Evolutionary conservation across 805 yeast species (phyloP), one percentile per base, ranked within the genome.

Genomic region (Kodamaea hsintzibuensis): DNA sequence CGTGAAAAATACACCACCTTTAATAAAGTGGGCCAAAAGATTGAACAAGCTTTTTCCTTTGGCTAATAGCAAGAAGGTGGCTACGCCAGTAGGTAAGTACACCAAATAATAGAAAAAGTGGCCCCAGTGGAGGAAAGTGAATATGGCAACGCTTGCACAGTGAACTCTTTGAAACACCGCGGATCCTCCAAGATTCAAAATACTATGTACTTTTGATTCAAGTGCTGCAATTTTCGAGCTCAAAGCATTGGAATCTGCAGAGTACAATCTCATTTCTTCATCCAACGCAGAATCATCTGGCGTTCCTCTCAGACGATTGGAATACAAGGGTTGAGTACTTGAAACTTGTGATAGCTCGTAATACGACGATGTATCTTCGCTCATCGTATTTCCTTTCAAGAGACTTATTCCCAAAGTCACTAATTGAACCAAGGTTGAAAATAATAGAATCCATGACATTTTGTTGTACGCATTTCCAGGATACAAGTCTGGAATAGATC

Each of bases 21-120:
- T 93, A 69, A 93, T 93, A 80, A 91, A 90, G 71, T 93, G 99
- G 1, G 99, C 99, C 54, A 93, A 78, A 50, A 93, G 70, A 62
- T 90, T 91, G 74, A 90, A 93, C 12, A 92, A 86, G 18, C 76
- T 75, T 9, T 62, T 65, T 3, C 84, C 92, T 69, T 82, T 72
- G 42, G 96, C 98, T 62, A 91, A 69, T 40, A 86, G 65, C 51
- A 80, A 82, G 44, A 89, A 88, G 4, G 88, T 85, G 6, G 91
- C 89, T 27, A 84, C 64, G 1, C 82, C 87, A 3, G 82, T 73
- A 42, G 82, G 77, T n/a, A 86, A 62, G 63, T 89, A 84, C 25
- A 81, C 74, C 52, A 84, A 73, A 50, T 84, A 81, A 60, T 77
- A 84, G 47, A 83, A 69, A 49, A 91, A 79, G 65, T 89, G 70